A percentile compares a stretch with the other conserved stretches of the same genome.
These are phyloP conservation scores for Scheffersomyces stipitis DNA, from an alignment of 805 yeast species.

Conservation along the genomic window DNA sequence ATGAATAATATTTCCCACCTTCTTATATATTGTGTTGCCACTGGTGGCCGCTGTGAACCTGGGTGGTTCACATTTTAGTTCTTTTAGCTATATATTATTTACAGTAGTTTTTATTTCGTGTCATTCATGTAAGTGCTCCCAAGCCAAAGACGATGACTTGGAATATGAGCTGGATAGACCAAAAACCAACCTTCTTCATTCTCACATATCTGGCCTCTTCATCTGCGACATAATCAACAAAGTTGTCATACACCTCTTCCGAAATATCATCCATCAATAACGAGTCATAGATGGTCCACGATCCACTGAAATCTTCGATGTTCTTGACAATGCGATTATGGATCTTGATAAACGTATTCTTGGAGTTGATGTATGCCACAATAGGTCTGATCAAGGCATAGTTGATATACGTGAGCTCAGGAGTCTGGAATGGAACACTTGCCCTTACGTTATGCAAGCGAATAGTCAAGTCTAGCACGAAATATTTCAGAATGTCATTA, in stretches of 20 bases:
- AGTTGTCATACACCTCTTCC: slow-evolving; percentile 85
- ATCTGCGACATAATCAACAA: slow-evolving; percentile 84
- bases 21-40: background rate
- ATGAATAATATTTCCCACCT: background rate
- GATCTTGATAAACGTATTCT: slow-evolving; percentile 86
- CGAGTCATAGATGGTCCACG: slow-evolving; percentile 95
- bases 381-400: slow-evolving; percentile 91
- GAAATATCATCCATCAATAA: slow-evolving; percentile 88
- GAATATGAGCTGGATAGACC: slow-evolving; percentile 83
- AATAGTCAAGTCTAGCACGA: slow-evolving; percentile 77
- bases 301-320: slow-evolving; percentile 83
- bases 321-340: slow-evolving; percentile 78
- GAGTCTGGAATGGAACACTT: slow-evolving; percentile 78
- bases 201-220: slow-evolving; percentile 74
- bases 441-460: slow-evolving; percentile 86
- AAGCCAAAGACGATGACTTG: slow-evolving; percentile 82
- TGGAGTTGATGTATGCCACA: slow-evolving; percentile 90
- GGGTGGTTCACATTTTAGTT: too few relatives aligned
- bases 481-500: slow-evolving; percentile 49
- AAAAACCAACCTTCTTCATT: slow-evolving; percentile 82
- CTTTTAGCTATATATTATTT: too few relatives aligned
- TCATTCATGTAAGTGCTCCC: slow-evolving; percentile 58
- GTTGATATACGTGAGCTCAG: slow-evolving; percentile 88
- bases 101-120: too few relatives aligned
- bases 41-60: background rate